A percentile compares a stretch with the other conserved stretches of the same genome.
phyloP scores from a whole-genome alignment of 768 basidiomycete genomes.

The Tremella mesenterica region DNA sequence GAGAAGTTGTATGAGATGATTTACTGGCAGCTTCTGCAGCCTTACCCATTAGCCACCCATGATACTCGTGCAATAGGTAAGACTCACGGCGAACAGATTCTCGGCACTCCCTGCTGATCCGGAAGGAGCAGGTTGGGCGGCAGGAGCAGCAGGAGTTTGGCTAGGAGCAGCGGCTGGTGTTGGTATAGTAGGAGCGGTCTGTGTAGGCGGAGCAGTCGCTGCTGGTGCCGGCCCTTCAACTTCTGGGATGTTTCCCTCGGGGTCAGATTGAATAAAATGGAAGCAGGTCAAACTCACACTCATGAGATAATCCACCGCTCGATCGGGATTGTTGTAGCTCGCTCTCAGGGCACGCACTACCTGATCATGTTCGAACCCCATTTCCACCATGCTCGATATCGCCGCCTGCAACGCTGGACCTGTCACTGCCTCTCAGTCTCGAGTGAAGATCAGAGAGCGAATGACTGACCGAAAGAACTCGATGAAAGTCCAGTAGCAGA shows the following conservation, averaged over 20 bases:
- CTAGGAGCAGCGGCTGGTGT: too few relatives aligned
- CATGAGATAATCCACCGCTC: constrained; percentile 97
- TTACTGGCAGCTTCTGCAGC: constrained; percentile 23
- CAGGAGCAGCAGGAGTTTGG: too few relatives aligned
- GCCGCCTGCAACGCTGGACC: constrained; percentile 68
- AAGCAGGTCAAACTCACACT: constrained; percentile 52
- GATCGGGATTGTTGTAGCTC: constrained; percentile 93
- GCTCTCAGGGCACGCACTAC: constrained; percentile 79
- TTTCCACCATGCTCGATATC: constrained; percentile 75
- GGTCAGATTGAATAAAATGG: constrained; percentile 2
- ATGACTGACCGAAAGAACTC: constrained; percentile 31
- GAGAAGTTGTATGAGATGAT: too few relatives aligned
- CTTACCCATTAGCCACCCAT: too few relatives aligned
- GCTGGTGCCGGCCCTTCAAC: not conserved
- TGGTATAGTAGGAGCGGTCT: constrained; percentile 19
- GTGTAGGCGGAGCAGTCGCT: not conserved
- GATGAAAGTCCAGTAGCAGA: constrained; percentile 43
- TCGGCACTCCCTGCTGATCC: constrained; percentile 52
- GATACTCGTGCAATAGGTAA: too few relatives aligned
- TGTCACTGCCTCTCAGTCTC: constrained; percentile 47
- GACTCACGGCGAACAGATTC: constrained; percentile 69
- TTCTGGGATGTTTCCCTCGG: constrained; percentile 27
- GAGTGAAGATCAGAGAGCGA: not conserved
- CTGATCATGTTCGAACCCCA: constrained; percentile 85
- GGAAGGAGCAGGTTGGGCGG: constrained; percentile 50